Evolutionary conservation across 495 filamentous ascomycete species (phyloP), one percentile per base, ranked within the genome.

Genomic region (Daldinia bambusicola): DNA sequence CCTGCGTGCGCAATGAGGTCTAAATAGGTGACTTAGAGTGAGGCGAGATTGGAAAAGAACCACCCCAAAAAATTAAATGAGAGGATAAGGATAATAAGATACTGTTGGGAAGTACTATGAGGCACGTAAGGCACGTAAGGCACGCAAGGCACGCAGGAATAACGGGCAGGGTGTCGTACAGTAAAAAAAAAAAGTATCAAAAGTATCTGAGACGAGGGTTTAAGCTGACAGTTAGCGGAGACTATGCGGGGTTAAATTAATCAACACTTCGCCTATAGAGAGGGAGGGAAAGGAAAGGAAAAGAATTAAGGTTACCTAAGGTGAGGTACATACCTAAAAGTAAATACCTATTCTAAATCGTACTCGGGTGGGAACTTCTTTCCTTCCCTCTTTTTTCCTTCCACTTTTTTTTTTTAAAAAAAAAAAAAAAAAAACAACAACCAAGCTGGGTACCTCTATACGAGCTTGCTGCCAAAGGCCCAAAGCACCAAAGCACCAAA

Each of bases 1-100:
- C 64, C 65, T 38, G 70, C 58, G 70, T 55, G 63, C 68, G 63
- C 68, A 66, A 62, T 67, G 3, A 61, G 48, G 6, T 43, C 13
- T 38, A 43, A 58, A 51, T 31, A 10, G 38, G 38, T 2, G 67
- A 45, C n/a, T 56, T 31, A 34, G 67, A 55, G 51, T 31, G 50
- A 67, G n/a, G 58, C n/a, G 66, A 30, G 61, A 37, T 56, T 26
- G 26, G 38, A 36, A 30, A 63, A 36, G 26, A 26, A 26, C 26
- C 26, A n/a, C 26, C 26, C 26, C 1, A 20, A 55, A 45, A 51
- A 58, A n/a, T 6, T 20, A 50, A 20, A 51, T 41, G 52, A 60
- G 48, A 51, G 52, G 56, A 63, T 45, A 40, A 41, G 56, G 61
- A 56, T 56, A 58, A 45, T 37, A 37, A 50, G 48, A 65, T 32